Evolutionary conservation across 2,329 filamentous ascomycete genomes (phyloP), one percentile per base, ranked within the genome.

Genomic region (Fusarium sp.): DNA sequence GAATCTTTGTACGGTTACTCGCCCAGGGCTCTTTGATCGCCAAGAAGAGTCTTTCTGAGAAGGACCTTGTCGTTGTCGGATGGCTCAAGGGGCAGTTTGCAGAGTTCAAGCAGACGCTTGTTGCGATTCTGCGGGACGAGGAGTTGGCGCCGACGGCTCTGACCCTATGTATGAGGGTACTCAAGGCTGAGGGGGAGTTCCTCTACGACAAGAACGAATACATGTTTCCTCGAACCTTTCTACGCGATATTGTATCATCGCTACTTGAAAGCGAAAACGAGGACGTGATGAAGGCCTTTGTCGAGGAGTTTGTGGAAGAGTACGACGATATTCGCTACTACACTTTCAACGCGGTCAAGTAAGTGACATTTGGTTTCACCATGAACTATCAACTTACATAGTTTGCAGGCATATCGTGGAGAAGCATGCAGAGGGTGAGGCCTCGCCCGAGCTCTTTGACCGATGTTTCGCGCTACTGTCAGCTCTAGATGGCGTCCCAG

Each of bases 281-380:
- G 35, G 81, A 84, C 32, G 80, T 89, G n/a, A 84, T 88, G 46
- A 82, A 86, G 42, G 88, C 92, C 52, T 97, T 94, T 64, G 81
- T 90, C 25, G 85, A 91, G 55, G 92, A 92, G 65, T 97, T 88
- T 73, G 82, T 93, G 45, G 88, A 91, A 73, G 83, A 89, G 74
- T 93, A 89, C 73, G 91, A 95, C 70, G 95, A 98, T 75, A 83
- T 97, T 58, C 85, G 92, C 64, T 96, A 89, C 75, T 92, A 91
- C 75, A 92, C 92, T 1, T 91, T 96, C 72, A 83, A 88, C 69
- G 85, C 86, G 12, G 80, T 96, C 67, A 85, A 85, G 89, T 92
- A 84, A 69, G 88, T 81, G 13, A 4, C 15, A 72, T 80, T 29
- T 73, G 74, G 3, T 4, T n/a, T n/a, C 6, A 5, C n/a, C 7